Conservation (phyloP, 176 grass and related monocot genomes). For the Juncus inflexus region DNA sequence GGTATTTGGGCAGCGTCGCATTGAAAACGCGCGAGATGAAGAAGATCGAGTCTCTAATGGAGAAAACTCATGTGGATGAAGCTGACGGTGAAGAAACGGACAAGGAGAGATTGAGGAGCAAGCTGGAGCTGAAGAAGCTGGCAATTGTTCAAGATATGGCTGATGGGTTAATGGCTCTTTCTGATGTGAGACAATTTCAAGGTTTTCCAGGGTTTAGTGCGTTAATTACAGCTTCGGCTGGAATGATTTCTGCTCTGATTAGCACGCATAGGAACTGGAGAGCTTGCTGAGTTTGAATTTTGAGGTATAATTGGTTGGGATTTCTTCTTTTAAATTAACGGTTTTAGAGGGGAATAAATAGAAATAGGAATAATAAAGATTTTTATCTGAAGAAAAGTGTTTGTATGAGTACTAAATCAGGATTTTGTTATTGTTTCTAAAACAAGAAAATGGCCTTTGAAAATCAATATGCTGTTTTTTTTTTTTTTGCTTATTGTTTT, state of each 20-base stretch:
- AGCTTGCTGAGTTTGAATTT: constrained; percentile 38
- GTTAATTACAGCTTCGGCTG: constrained; percentile 43
- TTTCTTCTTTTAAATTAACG: neutral
- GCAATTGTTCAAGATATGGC: constrained; percentile 62
- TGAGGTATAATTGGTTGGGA: constrained; percentile 17
- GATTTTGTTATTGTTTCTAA: constrained; percentile 7
- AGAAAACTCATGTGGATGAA: constrained; percentile 13
- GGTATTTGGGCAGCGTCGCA: constrained; percentile 47
- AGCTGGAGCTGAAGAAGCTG: constrained; percentile 57
- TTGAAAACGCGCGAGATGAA: constrained; percentile 48
- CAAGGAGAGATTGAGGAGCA: constrained; percentile 28
- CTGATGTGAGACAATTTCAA: constrained; percentile 49
- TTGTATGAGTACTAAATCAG: constrained; percentile 12
- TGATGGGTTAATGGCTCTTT: constrained; percentile 61
- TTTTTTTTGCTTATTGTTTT: no score
- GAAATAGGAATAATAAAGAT: constrained; percentile 23
- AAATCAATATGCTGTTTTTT: no score
- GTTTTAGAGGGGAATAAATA: constrained; percentile 10
- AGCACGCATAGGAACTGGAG: constrained; percentile 69
- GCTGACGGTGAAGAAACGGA: constrained; percentile 32
- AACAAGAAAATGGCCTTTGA: neutral
- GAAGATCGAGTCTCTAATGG: constrained; percentile 44
- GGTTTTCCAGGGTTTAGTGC: constrained; percentile 42
- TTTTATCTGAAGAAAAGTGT: constrained; percentile 2
- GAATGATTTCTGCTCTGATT: constrained; percentile 58